phyloP scores from a whole-genome alignment of 768 basidiomycete species.

The Agaricus bisporus region DNA sequence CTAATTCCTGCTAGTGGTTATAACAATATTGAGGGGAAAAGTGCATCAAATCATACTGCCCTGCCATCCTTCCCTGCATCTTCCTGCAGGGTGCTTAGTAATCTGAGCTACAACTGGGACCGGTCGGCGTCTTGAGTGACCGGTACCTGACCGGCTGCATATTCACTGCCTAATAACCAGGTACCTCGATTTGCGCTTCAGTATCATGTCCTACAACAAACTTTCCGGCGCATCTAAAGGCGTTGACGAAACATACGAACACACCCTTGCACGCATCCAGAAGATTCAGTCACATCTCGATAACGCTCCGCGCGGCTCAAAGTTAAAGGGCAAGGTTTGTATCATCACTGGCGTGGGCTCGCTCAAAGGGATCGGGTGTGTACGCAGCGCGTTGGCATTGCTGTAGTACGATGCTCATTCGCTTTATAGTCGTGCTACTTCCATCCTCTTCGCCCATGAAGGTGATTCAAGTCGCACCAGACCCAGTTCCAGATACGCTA shows the following conservation, averaged over 20 bases:
- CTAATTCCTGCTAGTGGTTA: too few species aligned
- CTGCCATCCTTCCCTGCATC: too few species aligned
- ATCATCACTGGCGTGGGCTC: conserved; percentile 88
- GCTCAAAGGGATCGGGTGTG: conserved; percentile 83
- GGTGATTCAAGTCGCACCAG: conserved; percentile 30
- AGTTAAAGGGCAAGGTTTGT: conserved; percentile 74
- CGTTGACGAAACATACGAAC: conserved; percentile 48
- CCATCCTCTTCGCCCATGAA: conserved; percentile 75
- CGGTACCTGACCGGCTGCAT: conserved; percentile 3
- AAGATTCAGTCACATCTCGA: conserved; percentile 66
- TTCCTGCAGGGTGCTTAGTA: too few species aligned
- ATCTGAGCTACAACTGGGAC: not conserved
- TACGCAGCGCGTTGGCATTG: not conserved
- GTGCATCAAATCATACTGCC: too few species aligned
- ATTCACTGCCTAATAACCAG: too few species aligned
- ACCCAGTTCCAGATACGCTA: not conserved
- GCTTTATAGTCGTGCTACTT: conserved; percentile 54
- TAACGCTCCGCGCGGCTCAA: conserved; percentile 41
- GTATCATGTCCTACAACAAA: conserved; percentile 36
- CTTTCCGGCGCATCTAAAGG: conserved; percentile 20
- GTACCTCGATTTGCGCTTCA: too few species aligned
- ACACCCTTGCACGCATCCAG: conserved; percentile 59
- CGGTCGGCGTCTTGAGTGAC: conserved; percentile 5
- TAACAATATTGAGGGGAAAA: too few species aligned
- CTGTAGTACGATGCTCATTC: not conserved